Conservation (phyloP, 1,284 basidiomycete genomes). For the Puccinia horiana region DNA sequence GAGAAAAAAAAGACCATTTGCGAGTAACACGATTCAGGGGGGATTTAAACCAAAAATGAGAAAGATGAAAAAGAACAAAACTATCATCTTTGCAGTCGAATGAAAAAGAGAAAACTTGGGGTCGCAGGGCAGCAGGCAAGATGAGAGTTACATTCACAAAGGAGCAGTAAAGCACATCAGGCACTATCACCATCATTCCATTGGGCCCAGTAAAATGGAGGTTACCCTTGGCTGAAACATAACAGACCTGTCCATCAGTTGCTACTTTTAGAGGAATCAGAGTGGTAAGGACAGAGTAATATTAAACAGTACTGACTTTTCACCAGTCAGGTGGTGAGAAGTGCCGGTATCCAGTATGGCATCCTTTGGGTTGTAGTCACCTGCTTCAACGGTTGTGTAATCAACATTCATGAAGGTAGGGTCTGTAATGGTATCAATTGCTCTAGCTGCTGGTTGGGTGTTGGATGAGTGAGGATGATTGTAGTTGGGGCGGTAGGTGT, state of each 20-base stretch:
- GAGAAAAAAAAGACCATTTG: neutral
- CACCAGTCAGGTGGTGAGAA: constrained; percentile 6
- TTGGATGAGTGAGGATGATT: too few relatives aligned
- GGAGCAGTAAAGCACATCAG: neutral
- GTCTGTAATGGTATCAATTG: too few relatives aligned
- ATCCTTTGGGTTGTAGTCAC: neutral
- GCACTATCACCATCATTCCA: neutral
- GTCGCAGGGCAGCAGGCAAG: neutral
- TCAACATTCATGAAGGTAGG: neutral
- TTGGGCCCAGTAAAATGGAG: neutral
- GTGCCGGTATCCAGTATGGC: neutral
- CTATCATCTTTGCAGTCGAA: neutral
- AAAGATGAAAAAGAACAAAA: neutral
- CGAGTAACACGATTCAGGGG: neutral
- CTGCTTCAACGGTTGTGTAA: neutral
- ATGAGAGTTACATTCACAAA: neutral
- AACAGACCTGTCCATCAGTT: neutral
- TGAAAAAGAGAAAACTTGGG: neutral
- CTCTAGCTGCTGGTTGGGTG: too few relatives aligned
- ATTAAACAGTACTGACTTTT: neutral
- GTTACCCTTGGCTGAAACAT: neutral
- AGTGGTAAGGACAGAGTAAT: neutral
- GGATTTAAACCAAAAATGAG: neutral
- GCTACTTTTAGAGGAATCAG: neutral
- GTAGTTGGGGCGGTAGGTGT: too few relatives aligned